A percentile compares a stretch with the other conserved stretches of the same genome.
phyloP scores from a whole-genome alignment of 1,139 yeast species.

The Hansenula lynferdii region DNA sequence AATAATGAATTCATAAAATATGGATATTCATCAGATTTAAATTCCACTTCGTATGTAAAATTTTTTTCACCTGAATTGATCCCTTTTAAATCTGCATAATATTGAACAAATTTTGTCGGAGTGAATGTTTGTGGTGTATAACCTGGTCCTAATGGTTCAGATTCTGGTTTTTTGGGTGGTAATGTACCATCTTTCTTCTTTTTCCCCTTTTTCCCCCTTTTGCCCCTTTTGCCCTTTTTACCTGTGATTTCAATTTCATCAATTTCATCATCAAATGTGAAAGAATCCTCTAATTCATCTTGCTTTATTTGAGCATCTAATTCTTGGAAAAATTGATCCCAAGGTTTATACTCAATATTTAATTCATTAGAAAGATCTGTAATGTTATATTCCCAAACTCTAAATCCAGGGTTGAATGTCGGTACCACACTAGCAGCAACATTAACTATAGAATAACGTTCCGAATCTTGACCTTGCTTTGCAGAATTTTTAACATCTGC shows the following conservation, averaged over 20 bases:
- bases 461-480: slow-evolving; percentile 41
- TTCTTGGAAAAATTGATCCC: slow-evolving; percentile 52
- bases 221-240: slow-evolving; percentile 6
- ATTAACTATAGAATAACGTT: slow-evolving; percentile 65
- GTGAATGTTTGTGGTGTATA: slow-evolving; percentile 65
- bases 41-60: slow-evolving; percentile 61
- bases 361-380: slow-evolving; percentile 38
- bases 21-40: slow-evolving; percentile 56
- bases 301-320: slow-evolving; percentile 30
- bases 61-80: slow-evolving; percentile 43
- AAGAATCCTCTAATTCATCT: slow-evolving; percentile 20
- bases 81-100: slow-evolving; percentile 54
- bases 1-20: slow-evolving; percentile 53
- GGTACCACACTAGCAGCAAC: slow-evolving; percentile 79
- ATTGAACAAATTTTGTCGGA: slow-evolving; percentile 70
- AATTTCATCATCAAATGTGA: slow-evolving; percentile 20
- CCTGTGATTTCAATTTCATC: slow-evolving; percentile 7
- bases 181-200: slow-evolving; percentile 53
- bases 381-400: slow-evolving; percentile 83
- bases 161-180: slow-evolving; percentile 59
- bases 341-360: slow-evolving; percentile 28
- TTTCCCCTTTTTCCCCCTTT: slow-evolving; percentile 23
- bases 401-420: slow-evolving; percentile 75
- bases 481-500: slow-evolving; percentile 35
- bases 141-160: slow-evolving; percentile 65